Evolutionary conservation across 1,139 yeast genomes (phyloP).

Genomic region (Magnusiomyces clavatus): DNA sequence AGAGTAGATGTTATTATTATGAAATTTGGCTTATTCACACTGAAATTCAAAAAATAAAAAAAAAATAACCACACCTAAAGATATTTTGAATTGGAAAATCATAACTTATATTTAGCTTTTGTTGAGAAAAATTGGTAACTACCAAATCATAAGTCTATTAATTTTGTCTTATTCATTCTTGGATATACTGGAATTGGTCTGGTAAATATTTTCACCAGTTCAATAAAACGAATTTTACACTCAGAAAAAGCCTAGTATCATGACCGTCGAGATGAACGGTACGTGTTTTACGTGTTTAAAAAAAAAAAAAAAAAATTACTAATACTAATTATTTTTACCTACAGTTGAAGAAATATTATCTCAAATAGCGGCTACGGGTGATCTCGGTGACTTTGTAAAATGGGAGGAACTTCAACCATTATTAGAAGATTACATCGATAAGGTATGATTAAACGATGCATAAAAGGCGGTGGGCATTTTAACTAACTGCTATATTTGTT

Average conservation of each 20-base stretch:
- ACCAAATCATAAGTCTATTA: background rate
- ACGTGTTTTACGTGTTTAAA: background rate
- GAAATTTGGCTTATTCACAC: too few relatives aligned
- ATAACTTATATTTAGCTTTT: too few relatives aligned
- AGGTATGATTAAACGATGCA: background rate
- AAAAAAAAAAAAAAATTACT: background rate
- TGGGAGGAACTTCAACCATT: background rate
- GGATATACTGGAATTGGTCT: too few relatives aligned
- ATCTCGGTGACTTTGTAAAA: background rate
- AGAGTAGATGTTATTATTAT: background rate
- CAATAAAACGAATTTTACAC: background rate
- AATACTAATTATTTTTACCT: background rate
- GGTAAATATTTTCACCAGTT: background rate
- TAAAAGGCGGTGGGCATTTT: too few relatives aligned
- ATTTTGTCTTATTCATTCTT: background rate
- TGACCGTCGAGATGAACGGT: background rate
- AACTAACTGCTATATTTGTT: too few relatives aligned
- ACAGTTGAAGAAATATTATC: slow-evolving; percentile 1
- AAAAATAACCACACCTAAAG: too few relatives aligned
- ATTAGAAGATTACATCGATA: background rate
- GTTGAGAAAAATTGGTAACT: background rate
- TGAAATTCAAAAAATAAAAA: too few relatives aligned
- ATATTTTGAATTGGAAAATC: too few relatives aligned
- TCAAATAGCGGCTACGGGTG: background rate
- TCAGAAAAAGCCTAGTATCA: background rate